Conservation (phyloP, 768 basidiomycete genomes). For the Psilocybe sp. region DNA sequence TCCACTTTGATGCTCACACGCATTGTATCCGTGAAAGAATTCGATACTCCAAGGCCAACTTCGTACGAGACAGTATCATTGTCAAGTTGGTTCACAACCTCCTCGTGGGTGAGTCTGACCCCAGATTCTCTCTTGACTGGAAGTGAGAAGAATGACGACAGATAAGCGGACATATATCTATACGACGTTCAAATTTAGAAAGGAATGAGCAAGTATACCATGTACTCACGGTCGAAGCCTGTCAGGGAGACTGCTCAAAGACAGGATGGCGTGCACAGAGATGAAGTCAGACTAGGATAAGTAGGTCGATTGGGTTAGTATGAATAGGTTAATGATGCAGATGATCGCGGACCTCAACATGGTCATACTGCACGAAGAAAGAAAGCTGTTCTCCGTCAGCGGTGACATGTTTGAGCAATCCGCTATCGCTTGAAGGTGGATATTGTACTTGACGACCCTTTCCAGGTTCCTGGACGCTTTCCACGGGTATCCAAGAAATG, state of each 20-base stretch:
- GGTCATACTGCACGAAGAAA: slow-evolving; percentile 92
- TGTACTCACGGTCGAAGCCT: slow-evolving; percentile 69
- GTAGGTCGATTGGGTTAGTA: slow-evolving; percentile 3
- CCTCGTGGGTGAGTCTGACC: slow-evolving; percentile 73
- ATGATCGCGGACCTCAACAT: slow-evolving; percentile 66
- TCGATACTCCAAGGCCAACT: slow-evolving; percentile 59
- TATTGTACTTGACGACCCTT: slow-evolving; percentile 35
- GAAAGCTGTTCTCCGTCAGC: slow-evolving; percentile 67
- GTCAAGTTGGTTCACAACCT: slow-evolving; percentile 88
- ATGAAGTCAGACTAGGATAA: slow-evolving; percentile 84
- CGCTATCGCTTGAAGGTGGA: slow-evolving; percentile 26
- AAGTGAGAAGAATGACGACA: slow-evolving; percentile 84
- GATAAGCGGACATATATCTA: slow-evolving; percentile 77
- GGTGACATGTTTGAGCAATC: slow-evolving; percentile 61
- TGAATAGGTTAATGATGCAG: neutral
- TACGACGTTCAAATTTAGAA: slow-evolving; percentile 4
- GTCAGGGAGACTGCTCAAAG: slow-evolving; percentile 68
- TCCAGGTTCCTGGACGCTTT: slow-evolving; percentile 61
- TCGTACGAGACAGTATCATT: slow-evolving; percentile 90
- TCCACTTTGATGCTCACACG: slow-evolving; percentile 85
- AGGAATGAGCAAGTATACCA: neutral
- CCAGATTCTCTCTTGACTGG: slow-evolving; percentile 75
- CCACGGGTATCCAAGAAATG: slow-evolving; percentile 88
- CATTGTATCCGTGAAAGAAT: slow-evolving; percentile 70
- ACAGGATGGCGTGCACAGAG: slow-evolving; percentile 74